These are phyloP conservation scores for Pythium chondricola DNA, from an alignment of 352 stramenopile genomes.

Conservation along the genomic window DNA sequence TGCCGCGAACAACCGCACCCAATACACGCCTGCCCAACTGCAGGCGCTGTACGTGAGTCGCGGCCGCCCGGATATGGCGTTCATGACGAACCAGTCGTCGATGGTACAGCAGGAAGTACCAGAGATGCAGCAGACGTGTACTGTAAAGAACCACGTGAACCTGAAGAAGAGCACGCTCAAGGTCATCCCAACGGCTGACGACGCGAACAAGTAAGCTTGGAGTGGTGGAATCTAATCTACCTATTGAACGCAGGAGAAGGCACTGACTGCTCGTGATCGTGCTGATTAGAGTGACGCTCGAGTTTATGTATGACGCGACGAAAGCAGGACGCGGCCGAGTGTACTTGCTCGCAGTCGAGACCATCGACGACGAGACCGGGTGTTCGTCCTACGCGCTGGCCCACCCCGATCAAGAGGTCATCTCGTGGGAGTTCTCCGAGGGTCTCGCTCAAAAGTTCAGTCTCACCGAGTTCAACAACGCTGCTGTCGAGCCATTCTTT, in stretches of 20 bases:
- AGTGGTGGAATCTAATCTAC: background rate
- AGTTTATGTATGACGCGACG: constrained; percentile 76
- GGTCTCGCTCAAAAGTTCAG: constrained; percentile 53
- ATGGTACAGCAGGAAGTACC: constrained; percentile 43
- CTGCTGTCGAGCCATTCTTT: constrained; percentile 10
- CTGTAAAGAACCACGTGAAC: constrained; percentile 82
- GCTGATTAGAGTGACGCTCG: constrained; percentile 23
- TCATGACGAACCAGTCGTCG: constrained; percentile 68
- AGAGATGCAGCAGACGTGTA: constrained; percentile 80
- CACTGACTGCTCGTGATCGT: background rate
- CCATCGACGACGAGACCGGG: constrained; percentile 56
- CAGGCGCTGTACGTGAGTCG: constrained; percentile 79
- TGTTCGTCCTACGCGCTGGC: constrained; percentile 52
- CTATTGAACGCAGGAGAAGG: background rate
- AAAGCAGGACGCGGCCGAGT: constrained; percentile 65
- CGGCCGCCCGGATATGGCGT: constrained; percentile 74
- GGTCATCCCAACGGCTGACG: constrained; percentile 24
- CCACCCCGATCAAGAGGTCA: constrained; percentile 33
- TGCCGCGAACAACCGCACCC: constrained; percentile 25
- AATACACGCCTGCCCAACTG: constrained; percentile 78
- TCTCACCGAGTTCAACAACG: constrained; percentile 20
- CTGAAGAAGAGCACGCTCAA: constrained; percentile 77
- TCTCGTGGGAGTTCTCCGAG: constrained; percentile 36
- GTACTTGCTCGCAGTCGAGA: constrained; percentile 59
- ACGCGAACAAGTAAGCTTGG: constrained; percentile 7